Base-by-base conservation (phyloP, 192 early-diverging fungal species). In the Ambispora gerdemannii region DNA sequence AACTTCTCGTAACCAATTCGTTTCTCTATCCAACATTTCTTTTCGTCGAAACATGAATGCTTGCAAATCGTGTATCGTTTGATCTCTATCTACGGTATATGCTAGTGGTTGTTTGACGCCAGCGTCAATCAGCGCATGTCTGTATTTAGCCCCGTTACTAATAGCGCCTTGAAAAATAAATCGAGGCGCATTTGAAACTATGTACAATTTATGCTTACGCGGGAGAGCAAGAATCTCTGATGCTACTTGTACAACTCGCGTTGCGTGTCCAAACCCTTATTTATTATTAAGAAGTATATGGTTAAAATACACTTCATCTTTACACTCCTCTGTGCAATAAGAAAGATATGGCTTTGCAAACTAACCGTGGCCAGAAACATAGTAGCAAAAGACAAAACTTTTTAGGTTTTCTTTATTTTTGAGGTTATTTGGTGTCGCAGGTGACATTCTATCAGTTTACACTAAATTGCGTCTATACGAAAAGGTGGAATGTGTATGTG, bases 241-340 rank as follows among this genome's bases (percentile, higher is more conserved):
- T 30, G 84, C 81, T 31, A 87, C 77, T 68, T 87, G 85, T 61
- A 79, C 78, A 15, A 82, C 85, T 19, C 83, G 76, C 13, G 85
- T 84, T 32, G 85, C 85, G 76, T 87, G 85, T n/a, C 83, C 85
- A 74, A 81, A 87, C 30, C 85, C 85, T 87, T 20, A 56, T n/a
- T n/a, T n/a, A n/a, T n/a, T n/a, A n/a, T n/a, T n/a, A n/a, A 7
- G 32, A 55, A 51, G 11, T 32, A 64, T 30, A 3, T 27, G 10
- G 28, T 25, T 15, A 60, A 33, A 22, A 35, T 22, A n/a, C n/a
- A n/a, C n/a, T n/a, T n/a, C n/a, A n/a, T n/a, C n/a, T n/a, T n/a
- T n/a, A n/a, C n/a, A n/a, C 20, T 30, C 15, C 27, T 20, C 24
- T 20, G 27, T 22, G 30, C 17, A 71, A 50, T 28, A 17, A 64